phyloP scores from a whole-genome alignment of 257 asterid genomes.

The Rhazya stricta region DNA sequence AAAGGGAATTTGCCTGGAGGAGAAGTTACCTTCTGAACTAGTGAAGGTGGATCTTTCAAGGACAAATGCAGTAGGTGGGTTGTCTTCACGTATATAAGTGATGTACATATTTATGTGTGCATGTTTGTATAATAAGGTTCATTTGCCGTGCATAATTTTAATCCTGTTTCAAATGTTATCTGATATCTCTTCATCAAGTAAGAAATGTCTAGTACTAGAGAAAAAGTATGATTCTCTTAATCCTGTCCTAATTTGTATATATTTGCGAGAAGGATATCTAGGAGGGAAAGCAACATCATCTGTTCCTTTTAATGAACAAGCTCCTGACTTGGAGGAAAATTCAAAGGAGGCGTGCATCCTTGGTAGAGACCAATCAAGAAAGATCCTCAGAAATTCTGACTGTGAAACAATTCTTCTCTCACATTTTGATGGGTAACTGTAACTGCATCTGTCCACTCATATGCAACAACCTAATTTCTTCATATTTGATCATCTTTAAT shows the following conservation, averaged over 20 bases:
- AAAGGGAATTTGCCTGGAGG: slow-evolving; percentile 31
- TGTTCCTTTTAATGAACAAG: slow-evolving; percentile 15
- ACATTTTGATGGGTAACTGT: slow-evolving; percentile 26
- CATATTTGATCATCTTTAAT: not conserved
- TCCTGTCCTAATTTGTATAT: not conserved
- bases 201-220: not conserved
- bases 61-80: slow-evolving; percentile 34
- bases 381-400: slow-evolving; percentile 19
- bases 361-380: slow-evolving; percentile 26
- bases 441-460: slow-evolving; percentile 7
- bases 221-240: too few species aligned
- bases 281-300: slow-evolving; percentile 26
- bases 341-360: slow-evolving; percentile 29
- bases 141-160: not conserved
- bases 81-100: slow-evolving; percentile 8
- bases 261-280: slow-evolving; percentile 5
- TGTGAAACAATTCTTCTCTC: slow-evolving; percentile 23
- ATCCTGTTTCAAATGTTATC: not conserved
- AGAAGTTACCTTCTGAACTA: slow-evolving; percentile 22
- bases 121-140: not conserved
- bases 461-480: not conserved
- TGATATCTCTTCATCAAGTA: not conserved
- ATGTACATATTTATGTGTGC: too few species aligned
- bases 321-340: slow-evolving; percentile 27
- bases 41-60: slow-evolving; percentile 15